Base-by-base conservation (phyloP, 495 filamentous ascomycete species). In the Corynascus novoguineensis region DNA sequence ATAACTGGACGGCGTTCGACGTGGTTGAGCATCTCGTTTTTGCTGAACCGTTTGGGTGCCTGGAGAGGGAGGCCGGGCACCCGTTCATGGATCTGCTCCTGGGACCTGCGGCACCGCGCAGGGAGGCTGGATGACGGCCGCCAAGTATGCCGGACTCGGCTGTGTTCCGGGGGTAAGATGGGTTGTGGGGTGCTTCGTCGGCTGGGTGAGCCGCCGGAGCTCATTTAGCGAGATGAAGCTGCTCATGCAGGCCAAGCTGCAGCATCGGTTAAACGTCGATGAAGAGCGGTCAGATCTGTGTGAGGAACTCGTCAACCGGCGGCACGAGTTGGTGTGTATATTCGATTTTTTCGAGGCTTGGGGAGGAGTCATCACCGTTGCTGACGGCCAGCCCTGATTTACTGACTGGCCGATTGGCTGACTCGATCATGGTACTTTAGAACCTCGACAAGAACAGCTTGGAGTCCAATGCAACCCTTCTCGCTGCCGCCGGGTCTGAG, bases 1-100 rank as follows among this genome's bases (percentile, higher is more conserved):
- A 77, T 50, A 83, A 81, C 48, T 85, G 66, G 59, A 78, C 75
- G 1, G 83, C 81, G 15, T 86, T 86, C 60, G 84, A 85, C 61
- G 68, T 84, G 21, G 81, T 83, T 59, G 82, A 81, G 3, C 81
- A 85, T 59, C 67, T 86, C 29, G 75, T 75, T 14, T 84, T 85
- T 69, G 81, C 80, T 0, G 75, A 85, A 57, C 59, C 68, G 52
- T 65, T 37, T 42, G 62, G 50, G 1, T 40, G 50, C 21, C 50
- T 52, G 1, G 31, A 50, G 19, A 21, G 2, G 1, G 31, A 50
- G 29, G 25, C 0, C 2, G 17, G 10, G 7, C 47, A 50, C 25
- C 29, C 47, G 47, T 50, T 50, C 22, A 21, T 50, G 7, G 19
- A 22, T 50, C 0, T 82, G 85, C 57, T 73, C 85, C 12, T 69